A percentile compares a stretch with the other conserved stretches of the same genome.
These are phyloP conservation scores for Parietaria judaica DNA, from an alignment of 306 rosid genomes.

Conservation along the genomic window DNA sequence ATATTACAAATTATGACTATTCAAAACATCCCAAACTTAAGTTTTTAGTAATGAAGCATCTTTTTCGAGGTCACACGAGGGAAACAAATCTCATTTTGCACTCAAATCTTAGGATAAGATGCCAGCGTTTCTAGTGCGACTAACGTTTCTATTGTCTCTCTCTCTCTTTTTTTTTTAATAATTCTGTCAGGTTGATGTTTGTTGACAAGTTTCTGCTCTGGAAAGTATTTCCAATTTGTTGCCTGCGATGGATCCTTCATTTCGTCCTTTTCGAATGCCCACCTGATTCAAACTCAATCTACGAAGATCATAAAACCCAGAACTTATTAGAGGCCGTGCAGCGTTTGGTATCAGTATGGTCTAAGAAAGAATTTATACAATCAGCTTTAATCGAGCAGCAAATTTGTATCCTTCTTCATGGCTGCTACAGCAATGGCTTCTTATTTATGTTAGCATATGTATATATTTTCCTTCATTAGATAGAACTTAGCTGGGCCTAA, in stretches of 20 bases:
- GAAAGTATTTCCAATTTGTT: conserved; percentile 83
- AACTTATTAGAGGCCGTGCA: conserved; percentile 45
- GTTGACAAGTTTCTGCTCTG: conserved; percentile 77
- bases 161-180: conserved; percentile 7
- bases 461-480: neutral
- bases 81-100: too few relatives aligned
- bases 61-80: too few relatives aligned
- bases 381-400: conserved; percentile 80
- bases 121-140: too few relatives aligned
- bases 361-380: conserved; percentile 81
- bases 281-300: conserved; percentile 39
- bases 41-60: too few relatives aligned
- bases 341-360: conserved; percentile 63
- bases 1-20: too few relatives aligned
- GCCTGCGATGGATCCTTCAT: conserved; percentile 92
- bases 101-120: too few relatives aligned
- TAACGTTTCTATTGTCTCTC: too few relatives aligned
- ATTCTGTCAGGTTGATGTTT: conserved; percentile 64
- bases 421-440: too few relatives aligned
- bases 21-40: too few relatives aligned
- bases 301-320: conserved; percentile 27
- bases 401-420: conserved; percentile 69
- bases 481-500: too few relatives aligned
- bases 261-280: conserved; percentile 66
- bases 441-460: too few relatives aligned